These are phyloP conservation scores for Septoria linicola DNA, from an alignment of 2,329 filamentous ascomycete genomes.

Conservation along the genomic window DNA sequence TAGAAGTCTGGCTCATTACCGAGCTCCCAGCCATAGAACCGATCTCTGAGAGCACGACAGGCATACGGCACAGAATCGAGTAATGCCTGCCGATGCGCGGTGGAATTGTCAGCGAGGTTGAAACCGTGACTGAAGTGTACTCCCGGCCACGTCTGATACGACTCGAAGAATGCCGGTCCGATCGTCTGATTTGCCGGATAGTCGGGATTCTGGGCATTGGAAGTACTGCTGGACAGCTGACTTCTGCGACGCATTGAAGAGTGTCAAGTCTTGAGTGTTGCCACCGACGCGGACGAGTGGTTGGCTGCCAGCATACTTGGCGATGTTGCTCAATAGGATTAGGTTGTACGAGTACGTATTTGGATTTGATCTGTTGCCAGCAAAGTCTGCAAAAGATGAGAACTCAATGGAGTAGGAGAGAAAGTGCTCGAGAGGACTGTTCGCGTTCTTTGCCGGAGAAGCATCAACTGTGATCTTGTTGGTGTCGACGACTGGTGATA, in stretches of 20 bases:
- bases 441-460: slow-evolving; percentile 48
- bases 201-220: slow-evolving; percentile 51
- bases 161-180: slow-evolving; percentile 63
- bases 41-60: slow-evolving; percentile 56
- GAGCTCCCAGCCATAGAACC: slow-evolving; percentile 60
- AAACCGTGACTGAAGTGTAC: slow-evolving; percentile 62
- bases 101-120: slow-evolving; percentile 57
- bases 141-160: slow-evolving; percentile 57
- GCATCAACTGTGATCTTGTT: neutral
- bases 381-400: slow-evolving; percentile 54
- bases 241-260: slow-evolving; percentile 56
- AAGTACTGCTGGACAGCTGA: slow-evolving; percentile 54
- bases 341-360: slow-evolving; percentile 62
- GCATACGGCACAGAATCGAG: slow-evolving; percentile 56
- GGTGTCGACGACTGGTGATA: no score
- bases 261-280: slow-evolving; percentile 64
- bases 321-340: slow-evolving; percentile 58
- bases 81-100: slow-evolving; percentile 53
- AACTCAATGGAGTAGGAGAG: slow-evolving; percentile 56
- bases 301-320: slow-evolving; percentile 53
- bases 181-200: slow-evolving; percentile 62
- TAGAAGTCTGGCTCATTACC: slow-evolving; percentile 65
- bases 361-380: slow-evolving; percentile 55
- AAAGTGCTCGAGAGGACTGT: slow-evolving; percentile 45
- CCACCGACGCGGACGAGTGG: slow-evolving; percentile 63